Conservation (phyloP, 2,329 filamentous ascomycete species). For the Fusarium sp. region DNA sequence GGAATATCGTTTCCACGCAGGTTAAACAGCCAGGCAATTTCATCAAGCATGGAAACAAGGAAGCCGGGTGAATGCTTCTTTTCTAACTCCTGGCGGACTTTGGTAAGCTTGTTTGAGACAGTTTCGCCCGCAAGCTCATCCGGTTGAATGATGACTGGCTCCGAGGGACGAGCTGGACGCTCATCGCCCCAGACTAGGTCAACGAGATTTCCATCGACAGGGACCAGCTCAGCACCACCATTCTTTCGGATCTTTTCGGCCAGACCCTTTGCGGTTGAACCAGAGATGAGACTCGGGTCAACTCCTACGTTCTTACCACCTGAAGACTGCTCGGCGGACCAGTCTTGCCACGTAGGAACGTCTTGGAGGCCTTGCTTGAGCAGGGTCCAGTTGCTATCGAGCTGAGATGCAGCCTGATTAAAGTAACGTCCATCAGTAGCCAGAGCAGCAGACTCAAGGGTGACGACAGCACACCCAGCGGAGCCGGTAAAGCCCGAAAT, state of each 20-base stretch:
- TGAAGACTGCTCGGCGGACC: constrained; percentile 87
- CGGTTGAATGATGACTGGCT: constrained; percentile 78
- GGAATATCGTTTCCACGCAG: constrained; percentile 93
- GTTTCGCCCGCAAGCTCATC: constrained; percentile 83
- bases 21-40: constrained; percentile 99
- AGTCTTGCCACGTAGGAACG: constrained; percentile 97
- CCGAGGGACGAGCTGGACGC: constrained; percentile 78
- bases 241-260: constrained; percentile 87
- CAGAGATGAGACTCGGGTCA: constrained; percentile 87
- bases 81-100: constrained; percentile 88
- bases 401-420: constrained; percentile 91
- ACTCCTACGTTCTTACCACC: constrained; percentile 90
- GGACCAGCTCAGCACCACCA: constrained; percentile 79
- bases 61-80: constrained; percentile 91
- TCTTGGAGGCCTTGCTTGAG: constrained; percentile 94
- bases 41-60: constrained; percentile 93
- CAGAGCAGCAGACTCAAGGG: constrained; percentile 84
- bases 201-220: constrained; percentile 85
- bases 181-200: constrained; percentile 86
- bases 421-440: constrained; percentile 98
- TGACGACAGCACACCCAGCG: constrained; percentile 90
- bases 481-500: constrained; percentile 96
- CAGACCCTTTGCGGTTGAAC: constrained; percentile 71
- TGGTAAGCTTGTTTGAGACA: constrained; percentile 83
- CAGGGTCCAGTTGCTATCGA: constrained; percentile 90